Evolutionary conservation across 192 early-diverging fungal species (phyloP).

Genomic region (Coemansia sp.): DNA sequence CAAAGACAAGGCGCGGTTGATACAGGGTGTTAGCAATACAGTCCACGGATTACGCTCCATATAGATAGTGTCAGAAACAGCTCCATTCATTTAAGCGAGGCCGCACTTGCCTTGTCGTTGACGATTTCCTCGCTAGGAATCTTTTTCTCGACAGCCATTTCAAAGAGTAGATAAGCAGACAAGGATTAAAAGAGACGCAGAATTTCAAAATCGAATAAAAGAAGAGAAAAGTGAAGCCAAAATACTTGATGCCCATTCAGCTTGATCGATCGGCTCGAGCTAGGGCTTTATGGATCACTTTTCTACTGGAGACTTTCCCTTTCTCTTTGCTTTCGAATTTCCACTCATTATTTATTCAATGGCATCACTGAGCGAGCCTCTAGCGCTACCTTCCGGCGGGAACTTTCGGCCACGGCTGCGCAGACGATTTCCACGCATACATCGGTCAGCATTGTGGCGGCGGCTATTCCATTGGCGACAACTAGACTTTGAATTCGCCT

Average conservation of each 20-base stretch:
- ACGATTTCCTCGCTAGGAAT: conserved; percentile 62
- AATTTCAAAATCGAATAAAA: background rate
- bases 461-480: conserved; percentile 46
- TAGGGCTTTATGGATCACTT: background rate
- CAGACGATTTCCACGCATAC: conserved; percentile 39
- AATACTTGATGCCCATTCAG: too few species aligned
- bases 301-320: background rate
- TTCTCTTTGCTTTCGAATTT: background rate
- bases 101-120: conserved; percentile 58
- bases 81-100: background rate
- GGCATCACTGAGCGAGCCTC: conserved; percentile 25
- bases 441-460: conserved; percentile 43
- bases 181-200: background rate
- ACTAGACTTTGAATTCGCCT: conserved; percentile 47
- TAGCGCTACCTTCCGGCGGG: conserved; percentile 22
- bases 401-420: conserved; percentile 14
- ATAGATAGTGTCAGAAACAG: too few species aligned
- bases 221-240: conserved; percentile 4
- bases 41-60: background rate
- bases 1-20: background rate
- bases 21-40: background rate
- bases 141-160: conserved; percentile 43
- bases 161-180: conserved; percentile 2
- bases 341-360: background rate
- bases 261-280: conserved; percentile 1